These are phyloP conservation scores for Nothopassalora personata DNA, from an alignment of 2,329 filamentous ascomycete genomes.

Conservation along the genomic window DNA sequence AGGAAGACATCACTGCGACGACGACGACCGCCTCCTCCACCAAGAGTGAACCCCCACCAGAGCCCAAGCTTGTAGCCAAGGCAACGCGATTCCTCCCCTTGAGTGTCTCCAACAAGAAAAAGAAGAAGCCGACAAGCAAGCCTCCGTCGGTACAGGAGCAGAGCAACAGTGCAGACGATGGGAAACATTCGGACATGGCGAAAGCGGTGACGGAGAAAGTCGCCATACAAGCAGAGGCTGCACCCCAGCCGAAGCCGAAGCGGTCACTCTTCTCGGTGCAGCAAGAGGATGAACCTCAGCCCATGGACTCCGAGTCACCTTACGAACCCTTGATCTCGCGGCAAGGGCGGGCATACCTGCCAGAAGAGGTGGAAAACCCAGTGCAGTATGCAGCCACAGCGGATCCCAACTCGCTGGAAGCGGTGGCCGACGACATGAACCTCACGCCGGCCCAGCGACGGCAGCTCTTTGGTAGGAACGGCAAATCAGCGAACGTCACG, in stretches of 20 bases:
- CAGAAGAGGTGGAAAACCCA: conserved; percentile 6
- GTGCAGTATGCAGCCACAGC: conserved; percentile 12
- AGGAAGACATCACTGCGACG: not conserved
- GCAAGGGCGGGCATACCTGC: conserved; percentile 2
- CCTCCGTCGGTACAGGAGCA: conserved; percentile 3
- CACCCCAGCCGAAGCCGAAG: conserved; percentile 48
- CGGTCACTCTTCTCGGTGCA: conserved; percentile 65
- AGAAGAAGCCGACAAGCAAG: conserved; percentile 54
- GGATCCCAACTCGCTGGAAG: conserved; percentile 54
- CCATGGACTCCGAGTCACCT: not conserved
- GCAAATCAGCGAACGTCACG: conserved; percentile 54
- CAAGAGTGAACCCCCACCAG: conserved; percentile 35
- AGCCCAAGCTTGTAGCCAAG: conserved; percentile 68
- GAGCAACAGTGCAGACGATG: conserved; percentile 1
- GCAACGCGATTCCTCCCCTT: conserved; percentile 84
- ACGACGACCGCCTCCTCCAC: conserved; percentile 29
- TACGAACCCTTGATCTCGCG: conserved; percentile 37
- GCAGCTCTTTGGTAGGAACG: conserved; percentile 73
- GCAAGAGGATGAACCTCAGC: conserved; percentile 29
- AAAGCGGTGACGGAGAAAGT: not conserved
- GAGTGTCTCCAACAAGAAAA: conserved; percentile 70
- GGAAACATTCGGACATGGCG: conserved; percentile 1
- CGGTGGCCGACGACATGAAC: conserved; percentile 71
- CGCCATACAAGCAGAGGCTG: conserved; percentile 16
- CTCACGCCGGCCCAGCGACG: conserved; percentile 70